These are phyloP conservation scores for Spizellomyces punctatus DNA, from an alignment of 192 early-diverging fungal genomes.

Conservation along the genomic window DNA sequence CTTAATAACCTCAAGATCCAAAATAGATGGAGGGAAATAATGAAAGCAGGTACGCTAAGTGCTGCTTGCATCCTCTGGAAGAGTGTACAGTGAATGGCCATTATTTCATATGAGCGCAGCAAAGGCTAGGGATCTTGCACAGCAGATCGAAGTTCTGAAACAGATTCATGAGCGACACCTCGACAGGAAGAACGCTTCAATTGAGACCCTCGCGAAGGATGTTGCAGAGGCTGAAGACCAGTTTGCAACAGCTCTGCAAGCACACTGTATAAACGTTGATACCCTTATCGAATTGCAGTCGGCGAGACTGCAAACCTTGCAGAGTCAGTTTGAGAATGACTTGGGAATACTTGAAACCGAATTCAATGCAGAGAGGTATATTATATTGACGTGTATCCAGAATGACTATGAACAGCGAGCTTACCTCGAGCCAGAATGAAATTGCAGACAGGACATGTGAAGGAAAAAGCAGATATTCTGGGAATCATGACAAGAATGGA, in stretches of 20 bases:
- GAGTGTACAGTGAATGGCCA: too few species aligned
- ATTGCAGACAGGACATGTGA: constrained; percentile 51
- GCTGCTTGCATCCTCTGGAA: neutral
- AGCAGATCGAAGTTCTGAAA: constrained; percentile 45
- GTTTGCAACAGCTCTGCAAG: constrained; percentile 51
- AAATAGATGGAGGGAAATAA: constrained; percentile 63
- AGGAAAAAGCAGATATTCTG: constrained; percentile 55
- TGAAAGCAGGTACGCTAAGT: constrained; percentile 51
- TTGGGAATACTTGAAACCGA: constrained; percentile 52
- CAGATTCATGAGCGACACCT: constrained; percentile 57
- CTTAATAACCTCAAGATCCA: constrained; percentile 62
- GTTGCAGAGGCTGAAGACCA: constrained; percentile 60
- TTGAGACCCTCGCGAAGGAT: constrained; percentile 42
- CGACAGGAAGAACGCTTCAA: constrained; percentile 48
- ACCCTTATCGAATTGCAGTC: constrained; percentile 58
- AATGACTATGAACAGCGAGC: neutral
- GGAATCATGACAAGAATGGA: constrained; percentile 60
- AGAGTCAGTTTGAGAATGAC: constrained; percentile 53
- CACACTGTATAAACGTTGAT: constrained; percentile 62
- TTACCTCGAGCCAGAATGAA: constrained; percentile 36
- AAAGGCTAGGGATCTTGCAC: constrained; percentile 46
- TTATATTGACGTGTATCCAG: neutral
- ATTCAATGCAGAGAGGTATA: constrained; percentile 57
- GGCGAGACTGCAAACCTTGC: constrained; percentile 45
- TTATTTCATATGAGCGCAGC: constrained; percentile 27